A percentile compares a stretch with the other conserved stretches of the same genome.
phyloP scores from a whole-genome alignment of 2,329 filamentous ascomycete genomes.

The Fusarium albosuccineum region DNA sequence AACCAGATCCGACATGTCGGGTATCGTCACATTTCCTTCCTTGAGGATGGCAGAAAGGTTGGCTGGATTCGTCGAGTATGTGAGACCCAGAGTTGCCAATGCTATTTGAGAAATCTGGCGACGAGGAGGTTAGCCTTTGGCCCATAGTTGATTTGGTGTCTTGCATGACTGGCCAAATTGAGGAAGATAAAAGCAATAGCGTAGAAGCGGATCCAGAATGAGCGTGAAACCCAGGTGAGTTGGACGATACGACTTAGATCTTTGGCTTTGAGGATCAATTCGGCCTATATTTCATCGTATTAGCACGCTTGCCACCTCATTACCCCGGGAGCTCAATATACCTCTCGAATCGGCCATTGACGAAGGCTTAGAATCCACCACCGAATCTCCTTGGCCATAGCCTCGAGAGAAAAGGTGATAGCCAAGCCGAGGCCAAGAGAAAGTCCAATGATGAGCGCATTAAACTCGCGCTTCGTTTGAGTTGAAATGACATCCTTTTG shows the following conservation, averaged over 20 bases:
- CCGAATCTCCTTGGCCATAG: conserved; percentile 58
- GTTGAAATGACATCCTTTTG: conserved; percentile 31
- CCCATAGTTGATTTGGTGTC: neutral
- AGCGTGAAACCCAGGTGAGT: conserved; percentile 32
- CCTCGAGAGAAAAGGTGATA: conserved; percentile 58
- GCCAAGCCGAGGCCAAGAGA: conserved; percentile 53
- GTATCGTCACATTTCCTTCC: conserved; percentile 52
- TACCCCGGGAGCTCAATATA: conserved; percentile 29
- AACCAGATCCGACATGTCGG: conserved; percentile 54
- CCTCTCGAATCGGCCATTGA: conserved; percentile 55
- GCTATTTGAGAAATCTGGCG: conserved; percentile 56
- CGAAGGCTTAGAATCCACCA: conserved; percentile 59
- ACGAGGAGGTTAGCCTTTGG: neutral
- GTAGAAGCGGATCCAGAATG: conserved; percentile 30
- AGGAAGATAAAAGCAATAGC: conserved; percentile 36
- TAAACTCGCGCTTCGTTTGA: conserved; percentile 56
- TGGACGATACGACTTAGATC: conserved; percentile 38
- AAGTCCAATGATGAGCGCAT: conserved; percentile 58
- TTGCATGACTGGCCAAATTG: conserved; percentile 12
- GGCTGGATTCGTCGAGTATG: conserved; percentile 58
- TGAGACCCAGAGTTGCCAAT: conserved; percentile 57
- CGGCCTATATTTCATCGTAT: conserved; percentile 22
- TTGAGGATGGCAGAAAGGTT: conserved; percentile 49
- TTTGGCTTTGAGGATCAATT: conserved; percentile 38
- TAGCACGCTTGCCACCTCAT: neutral